phyloP scores from a whole-genome alignment of 1,284 basidiomycete genomes.

The Flammula alnicola region DNA sequence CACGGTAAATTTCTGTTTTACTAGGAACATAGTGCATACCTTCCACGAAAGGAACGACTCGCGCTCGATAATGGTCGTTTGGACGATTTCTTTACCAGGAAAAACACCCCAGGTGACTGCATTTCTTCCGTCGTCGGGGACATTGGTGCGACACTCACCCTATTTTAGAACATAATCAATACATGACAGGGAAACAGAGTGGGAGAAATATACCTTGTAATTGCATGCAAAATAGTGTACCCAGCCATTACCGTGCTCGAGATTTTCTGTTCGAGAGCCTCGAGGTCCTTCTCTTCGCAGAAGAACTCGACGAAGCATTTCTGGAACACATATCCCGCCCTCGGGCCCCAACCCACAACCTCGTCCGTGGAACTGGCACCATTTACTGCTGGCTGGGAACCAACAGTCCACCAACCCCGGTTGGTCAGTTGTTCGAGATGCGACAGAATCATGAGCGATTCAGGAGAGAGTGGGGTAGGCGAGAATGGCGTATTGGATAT shows the following conservation, averaged over 20 bases:
- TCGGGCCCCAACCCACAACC: constrained; percentile 92
- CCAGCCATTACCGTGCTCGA: constrained; percentile 59
- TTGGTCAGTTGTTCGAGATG: constrained; percentile 81
- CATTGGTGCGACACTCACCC: constrained; percentile 86
- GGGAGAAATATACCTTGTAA: constrained; percentile 52
- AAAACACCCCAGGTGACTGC: constrained; percentile 99
- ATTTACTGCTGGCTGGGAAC: constrained; percentile 94
- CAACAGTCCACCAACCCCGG: constrained; percentile 92
- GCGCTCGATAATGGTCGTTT: constrained; percentile 96
- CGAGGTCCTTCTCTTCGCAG: constrained; percentile 68
- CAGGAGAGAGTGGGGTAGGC: constrained; percentile 80
- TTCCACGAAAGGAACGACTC: constrained; percentile 95
- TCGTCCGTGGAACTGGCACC: constrained; percentile 76
- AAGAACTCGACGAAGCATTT: constrained; percentile 99
- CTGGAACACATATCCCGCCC: constrained; percentile 93
- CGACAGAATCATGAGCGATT: constrained; percentile 83
- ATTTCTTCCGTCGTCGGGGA: constrained; percentile 81
- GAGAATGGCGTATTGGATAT: constrained; percentile 90
- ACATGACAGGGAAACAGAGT: not conserved
- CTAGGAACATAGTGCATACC: constrained; percentile 46
- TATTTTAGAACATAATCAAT: constrained; percentile 33
- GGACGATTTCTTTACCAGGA: constrained; percentile 93
- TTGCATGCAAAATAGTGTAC: constrained; percentile 91
- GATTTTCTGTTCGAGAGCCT: constrained; percentile 65
- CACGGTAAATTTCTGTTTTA: not conserved